Evolutionary conservation across 2,329 filamentous ascomycete genomes (phyloP).

Genomic region (Fonsecaea pedrosoi): DNA sequence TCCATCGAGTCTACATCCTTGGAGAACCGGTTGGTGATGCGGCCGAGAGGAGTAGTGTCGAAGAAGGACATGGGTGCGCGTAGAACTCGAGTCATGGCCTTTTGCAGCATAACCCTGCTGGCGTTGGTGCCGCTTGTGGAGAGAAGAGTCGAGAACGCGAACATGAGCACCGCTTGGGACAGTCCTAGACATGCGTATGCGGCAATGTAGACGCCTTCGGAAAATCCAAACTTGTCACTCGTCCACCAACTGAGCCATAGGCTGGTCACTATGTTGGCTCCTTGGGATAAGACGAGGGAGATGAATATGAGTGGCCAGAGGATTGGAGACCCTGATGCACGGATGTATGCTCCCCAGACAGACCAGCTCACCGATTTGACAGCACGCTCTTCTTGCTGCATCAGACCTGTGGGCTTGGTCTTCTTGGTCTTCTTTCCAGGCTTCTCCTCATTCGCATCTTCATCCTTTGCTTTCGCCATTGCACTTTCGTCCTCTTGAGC

Average conservation of each 20-base stretch:
- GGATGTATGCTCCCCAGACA: slow-evolving; percentile 79
- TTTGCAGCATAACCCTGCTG: slow-evolving; percentile 79
- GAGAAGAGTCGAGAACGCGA: slow-evolving; percentile 77
- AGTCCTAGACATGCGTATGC: slow-evolving; percentile 74
- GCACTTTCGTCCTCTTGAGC: slow-evolving; percentile 66
- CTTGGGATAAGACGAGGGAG: slow-evolving; percentile 75
- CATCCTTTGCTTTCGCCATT: slow-evolving; percentile 53
- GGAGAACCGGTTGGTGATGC: slow-evolving; percentile 95
- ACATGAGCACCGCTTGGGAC: slow-evolving; percentile 75
- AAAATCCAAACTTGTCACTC: slow-evolving; percentile 73
- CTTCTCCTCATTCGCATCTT: slow-evolving; percentile 58
- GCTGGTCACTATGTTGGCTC: slow-evolving; percentile 83
- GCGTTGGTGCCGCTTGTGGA: slow-evolving; percentile 81
- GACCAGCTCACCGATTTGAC: slow-evolving; percentile 78
- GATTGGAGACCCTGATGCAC: slow-evolving; percentile 73
- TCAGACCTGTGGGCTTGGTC: slow-evolving; percentile 54
- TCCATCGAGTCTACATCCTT: slow-evolving; percentile 97
- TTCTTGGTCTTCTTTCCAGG: slow-evolving; percentile 52
- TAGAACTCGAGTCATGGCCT: slow-evolving; percentile 77
- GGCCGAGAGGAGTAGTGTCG: slow-evolving; percentile 92
- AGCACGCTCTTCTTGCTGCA: slow-evolving; percentile 64
- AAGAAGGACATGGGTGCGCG: slow-evolving; percentile 85
- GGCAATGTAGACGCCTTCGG: slow-evolving; percentile 72
- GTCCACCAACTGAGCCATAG: slow-evolving; percentile 97
- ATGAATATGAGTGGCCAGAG: slow-evolving; percentile 70